Conservation (phyloP, 2,329 filamentous ascomycete genomes). For the Dichotomopilus funicola region DNA sequence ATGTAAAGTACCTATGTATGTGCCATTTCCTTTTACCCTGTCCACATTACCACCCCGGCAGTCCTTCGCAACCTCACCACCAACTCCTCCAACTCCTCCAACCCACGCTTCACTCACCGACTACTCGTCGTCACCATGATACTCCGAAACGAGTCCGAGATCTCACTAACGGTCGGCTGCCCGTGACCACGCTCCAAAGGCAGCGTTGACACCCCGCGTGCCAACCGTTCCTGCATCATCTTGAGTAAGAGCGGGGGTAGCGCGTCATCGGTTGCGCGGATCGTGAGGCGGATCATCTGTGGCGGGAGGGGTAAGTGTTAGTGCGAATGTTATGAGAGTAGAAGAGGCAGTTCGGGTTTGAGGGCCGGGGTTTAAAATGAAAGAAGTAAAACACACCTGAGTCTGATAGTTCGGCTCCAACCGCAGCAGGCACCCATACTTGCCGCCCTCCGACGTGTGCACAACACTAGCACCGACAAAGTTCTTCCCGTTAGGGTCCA, state of each 20-base stretch:
- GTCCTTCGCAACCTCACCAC: too few relatives aligned
- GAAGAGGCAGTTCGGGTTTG: too few relatives aligned
- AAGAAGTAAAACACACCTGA: conserved; percentile 55
- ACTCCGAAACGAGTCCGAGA: conserved; percentile 50
- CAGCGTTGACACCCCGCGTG: conserved; percentile 42
- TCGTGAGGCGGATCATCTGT: conserved; percentile 91
- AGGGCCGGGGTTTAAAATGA: not conserved
- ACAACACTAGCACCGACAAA: conserved; percentile 85
- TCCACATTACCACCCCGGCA: not conserved
- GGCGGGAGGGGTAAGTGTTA: not conserved
- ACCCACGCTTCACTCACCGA: conserved; percentile 7
- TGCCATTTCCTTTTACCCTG: not conserved
- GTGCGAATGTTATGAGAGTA: too few relatives aligned
- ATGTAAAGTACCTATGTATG: not conserved
- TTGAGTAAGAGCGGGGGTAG: conserved; percentile 76
- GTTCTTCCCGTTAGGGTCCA: conserved; percentile 91
- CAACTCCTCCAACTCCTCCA: not conserved
- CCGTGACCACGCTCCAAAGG: conserved; percentile 33
- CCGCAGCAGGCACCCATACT: conserved; percentile 88
- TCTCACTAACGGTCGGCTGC: conserved; percentile 42
- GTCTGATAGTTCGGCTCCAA: conserved; percentile 91
- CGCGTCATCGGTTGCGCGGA: conserved; percentile 86
- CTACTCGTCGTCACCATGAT: conserved; percentile 40
- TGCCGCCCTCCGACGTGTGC: conserved; percentile 76
- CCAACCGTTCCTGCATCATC: conserved; percentile 78